Base-by-base conservation (phyloP, 441 rosid genomes). In the Viola pubescens region DNA sequence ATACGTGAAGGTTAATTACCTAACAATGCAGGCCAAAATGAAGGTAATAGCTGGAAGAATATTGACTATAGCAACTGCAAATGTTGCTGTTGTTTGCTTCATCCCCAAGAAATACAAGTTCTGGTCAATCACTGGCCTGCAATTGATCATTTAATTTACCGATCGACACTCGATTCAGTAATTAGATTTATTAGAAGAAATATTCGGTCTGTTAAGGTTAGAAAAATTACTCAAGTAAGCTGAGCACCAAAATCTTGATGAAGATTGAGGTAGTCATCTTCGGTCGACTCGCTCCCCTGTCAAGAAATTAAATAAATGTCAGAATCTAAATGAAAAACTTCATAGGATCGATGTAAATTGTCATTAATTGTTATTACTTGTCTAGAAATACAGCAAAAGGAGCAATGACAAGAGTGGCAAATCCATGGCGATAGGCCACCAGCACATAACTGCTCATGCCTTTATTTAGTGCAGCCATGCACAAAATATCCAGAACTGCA, bases 51-150 rank as follows among this genome's bases (percentile, higher is more conserved):
- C 82, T 12, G 95, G 87, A 67, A 85, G 86, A 44, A 83, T 70
- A 53, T 89, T 89, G 79, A 77, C 72, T 0, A 77, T 76, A 6
- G 94, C 90, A 16, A 91, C 81, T 52, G 94, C 48, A 39, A 74
- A 85, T 42, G 94, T 61, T 7, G 94, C 86, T 3, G 94, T 84
- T 57, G 94, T 80, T 68, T 71, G 81, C 63, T 79, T 77, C 94
- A 88, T 86, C 47, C 89, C 91, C 65, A 80, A 68, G 76, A 74
- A 81, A 44, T 73, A 53, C 59, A 81, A 79, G 34, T 88, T 87
- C 68, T 88, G 94, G 59, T 85, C 91, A 56, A 90, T 66, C 47
- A 90, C 75, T 66, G 94, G 89, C 87, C 94, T 86, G 81, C 34
- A 26, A 26, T 26, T 26, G 34, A 2, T 26, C 34, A 26, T 1